Evolutionary conservation across 2,329 filamentous ascomycete species (phyloP), one percentile per base, ranked within the genome.

Genomic region (Nakataea oryzae): DNA sequence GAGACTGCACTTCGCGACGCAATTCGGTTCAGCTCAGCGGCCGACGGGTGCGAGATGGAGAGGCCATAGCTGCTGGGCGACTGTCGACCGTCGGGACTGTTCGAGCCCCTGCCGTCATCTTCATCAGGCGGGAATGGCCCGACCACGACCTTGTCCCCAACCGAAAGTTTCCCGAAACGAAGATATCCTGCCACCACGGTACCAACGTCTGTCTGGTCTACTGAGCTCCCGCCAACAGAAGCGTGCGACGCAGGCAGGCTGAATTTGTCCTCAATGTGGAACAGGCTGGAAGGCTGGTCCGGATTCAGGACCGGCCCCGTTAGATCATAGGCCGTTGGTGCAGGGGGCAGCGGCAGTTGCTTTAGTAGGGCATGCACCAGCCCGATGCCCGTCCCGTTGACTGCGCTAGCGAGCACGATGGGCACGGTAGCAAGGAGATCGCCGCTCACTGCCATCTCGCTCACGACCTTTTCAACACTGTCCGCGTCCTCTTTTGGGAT

Each of bases 231-330:
- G 2, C 76, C 73, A 21, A 74, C 72, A n/a, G 76, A 72, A 5
- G 82, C 78, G 65, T 86, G 86, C 1, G 86, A 84, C 0, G 83
- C 82, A 1, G 88, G 84, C 17, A 93, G 82, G 63, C 84, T 89
- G 72, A 96, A 97, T 1, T 92, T 86, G 67, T 97, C 93, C 70
- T 97, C 93, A 28, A 97, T 84, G 70, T 97, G 90, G 69, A 97
- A 97, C 2, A 97, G 76, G 41, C 83, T 83, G 5, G 78, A 77
- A 1, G 86, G 83, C 62, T 84, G 81, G 63, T 86, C 80, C 0
- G 84, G 84, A 63, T 86, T 85, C 61, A 85, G 70, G 1, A 77
- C 77, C 55, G 76, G 76, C 1, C 81, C 81, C n/a, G 81, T 74
- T 64, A 80, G 83, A 66, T 86, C 83, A 59, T 77, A 76, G 1